phyloP scores from a whole-genome alignment of 768 basidiomycete genomes.

The Lactarius indigo region DNA sequence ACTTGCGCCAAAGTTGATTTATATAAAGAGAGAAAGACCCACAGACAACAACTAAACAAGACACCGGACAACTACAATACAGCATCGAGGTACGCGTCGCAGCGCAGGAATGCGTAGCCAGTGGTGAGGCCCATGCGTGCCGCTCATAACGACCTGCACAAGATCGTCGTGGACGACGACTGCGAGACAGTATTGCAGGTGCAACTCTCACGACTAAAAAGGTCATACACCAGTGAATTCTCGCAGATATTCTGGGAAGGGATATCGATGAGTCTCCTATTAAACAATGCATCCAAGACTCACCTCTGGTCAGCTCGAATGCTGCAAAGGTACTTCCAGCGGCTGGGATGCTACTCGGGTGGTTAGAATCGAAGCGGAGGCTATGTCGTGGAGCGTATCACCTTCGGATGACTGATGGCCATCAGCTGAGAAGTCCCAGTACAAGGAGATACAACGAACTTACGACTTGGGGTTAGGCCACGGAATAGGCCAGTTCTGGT shows the following conservation, averaged over 20 bases:
- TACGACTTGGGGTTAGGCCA: constrained; percentile 73
- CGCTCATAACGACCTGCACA: not conserved
- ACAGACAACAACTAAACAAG: not conserved
- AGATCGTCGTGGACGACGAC: not conserved
- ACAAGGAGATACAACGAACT: constrained; percentile 32
- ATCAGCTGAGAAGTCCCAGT: not conserved
- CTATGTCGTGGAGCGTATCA: constrained; percentile 25
- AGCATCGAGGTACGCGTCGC: not conserved
- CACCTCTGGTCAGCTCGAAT: constrained; percentile 79
- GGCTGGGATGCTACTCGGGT: constrained; percentile 69
- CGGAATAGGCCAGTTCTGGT: constrained; percentile 61
- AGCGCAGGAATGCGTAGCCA: not conserved
- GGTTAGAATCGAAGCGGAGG: not conserved
- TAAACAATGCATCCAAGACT: constrained; percentile 20
- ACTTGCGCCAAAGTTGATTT: not conserved
- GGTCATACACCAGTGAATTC: constrained; percentile 30
- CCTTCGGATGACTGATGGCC: constrained; percentile 58
- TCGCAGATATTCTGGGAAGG: constrained; percentile 31
- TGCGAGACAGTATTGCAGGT: not conserved
- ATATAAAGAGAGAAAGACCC: not conserved
- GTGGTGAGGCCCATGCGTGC: not conserved
- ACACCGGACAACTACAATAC: not conserved
- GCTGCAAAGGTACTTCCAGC: constrained; percentile 89
- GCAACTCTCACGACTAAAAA: not conserved
- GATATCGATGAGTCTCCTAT: not conserved